A percentile compares a stretch with the other conserved stretches of the same genome.
phyloP scores from a whole-genome alignment of 108 stramenopile species.

The Discostella pseudostelligera region DNA sequence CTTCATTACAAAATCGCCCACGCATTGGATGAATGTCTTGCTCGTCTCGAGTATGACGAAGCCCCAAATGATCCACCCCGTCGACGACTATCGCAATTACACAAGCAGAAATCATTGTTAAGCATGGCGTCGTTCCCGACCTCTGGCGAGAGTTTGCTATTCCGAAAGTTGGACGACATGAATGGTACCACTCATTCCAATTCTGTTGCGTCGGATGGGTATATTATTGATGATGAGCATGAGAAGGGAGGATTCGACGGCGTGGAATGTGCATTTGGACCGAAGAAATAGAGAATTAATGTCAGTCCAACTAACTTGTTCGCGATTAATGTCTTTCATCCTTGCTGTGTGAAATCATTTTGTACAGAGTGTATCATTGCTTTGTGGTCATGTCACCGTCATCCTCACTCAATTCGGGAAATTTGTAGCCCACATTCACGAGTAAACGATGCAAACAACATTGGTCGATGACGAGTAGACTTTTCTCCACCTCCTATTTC shows the following conservation, averaged over 20 bases:
- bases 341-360: no score
- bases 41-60: slow-evolving; percentile 55
- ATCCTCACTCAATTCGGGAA: not conserved
- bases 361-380: no score
- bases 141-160: slow-evolving; percentile 24
- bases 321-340: not conserved
- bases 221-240: slow-evolving; percentile 34
- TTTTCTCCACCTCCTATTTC: not conserved
- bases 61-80: slow-evolving; percentile 28
- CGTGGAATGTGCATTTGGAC: slow-evolving; percentile 40
- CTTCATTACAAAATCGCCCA: slow-evolving; percentile 80
- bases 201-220: slow-evolving; percentile 6
- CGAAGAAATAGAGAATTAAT: slow-evolving; percentile 6
- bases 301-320: not conserved
- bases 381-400: slow-evolving; percentile 1
- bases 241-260: slow-evolving; percentile 47
- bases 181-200: slow-evolving; percentile 6
- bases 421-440: slow-evolving; percentile 27
- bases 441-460: slow-evolving; percentile 35
- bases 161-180: slow-evolving; percentile 23
- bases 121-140: slow-evolving; percentile 2
- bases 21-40: slow-evolving; percentile 84
- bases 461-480: not conserved
- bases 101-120: slow-evolving; percentile 22
- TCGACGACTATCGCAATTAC: slow-evolving; percentile 30